These are phyloP conservation scores for Colletotrichum sp. DNA, from an alignment of 2,329 filamentous ascomycete genomes.

Conservation along the genomic window DNA sequence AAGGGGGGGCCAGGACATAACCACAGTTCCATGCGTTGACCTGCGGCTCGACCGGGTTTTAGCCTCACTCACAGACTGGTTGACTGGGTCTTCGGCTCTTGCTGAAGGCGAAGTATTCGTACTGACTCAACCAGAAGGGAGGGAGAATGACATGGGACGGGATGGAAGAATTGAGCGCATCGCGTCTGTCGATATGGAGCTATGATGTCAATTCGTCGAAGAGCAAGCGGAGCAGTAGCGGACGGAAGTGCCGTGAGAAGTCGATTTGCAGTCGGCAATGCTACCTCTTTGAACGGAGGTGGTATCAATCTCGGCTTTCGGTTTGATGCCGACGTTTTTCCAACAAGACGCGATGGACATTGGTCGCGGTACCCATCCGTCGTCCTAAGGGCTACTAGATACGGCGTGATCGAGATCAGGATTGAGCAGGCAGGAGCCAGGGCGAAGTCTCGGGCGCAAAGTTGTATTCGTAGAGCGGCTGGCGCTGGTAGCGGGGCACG, in stretches of 20 bases:
- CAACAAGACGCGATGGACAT: not conserved
- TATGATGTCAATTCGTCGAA: not conserved
- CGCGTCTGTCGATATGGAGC: not conserved
- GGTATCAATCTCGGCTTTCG: not conserved
- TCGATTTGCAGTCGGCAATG: not conserved
- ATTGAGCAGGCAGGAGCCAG: not conserved
- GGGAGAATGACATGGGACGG: not conserved
- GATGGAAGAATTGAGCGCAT: not conserved
- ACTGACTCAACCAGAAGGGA: not conserved
- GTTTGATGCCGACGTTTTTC: not conserved
- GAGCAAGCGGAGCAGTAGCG: not conserved
- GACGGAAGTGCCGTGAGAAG: not conserved
- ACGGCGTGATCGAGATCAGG: not conserved
- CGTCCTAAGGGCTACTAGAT: not conserved
- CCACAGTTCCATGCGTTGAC: not conserved
- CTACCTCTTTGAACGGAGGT: not conserved
- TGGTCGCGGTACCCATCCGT: not conserved
- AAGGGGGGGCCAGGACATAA: not conserved
- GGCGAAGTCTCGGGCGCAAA: not conserved
- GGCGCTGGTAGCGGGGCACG: not conserved
- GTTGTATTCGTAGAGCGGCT: not conserved
- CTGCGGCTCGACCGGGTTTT: not conserved
- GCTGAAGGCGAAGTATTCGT: not conserved
- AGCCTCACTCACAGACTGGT: not conserved
- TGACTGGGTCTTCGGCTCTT: not conserved